Conservation (phyloP, 441 rosid genomes). For the Erodium texanum region DNA sequence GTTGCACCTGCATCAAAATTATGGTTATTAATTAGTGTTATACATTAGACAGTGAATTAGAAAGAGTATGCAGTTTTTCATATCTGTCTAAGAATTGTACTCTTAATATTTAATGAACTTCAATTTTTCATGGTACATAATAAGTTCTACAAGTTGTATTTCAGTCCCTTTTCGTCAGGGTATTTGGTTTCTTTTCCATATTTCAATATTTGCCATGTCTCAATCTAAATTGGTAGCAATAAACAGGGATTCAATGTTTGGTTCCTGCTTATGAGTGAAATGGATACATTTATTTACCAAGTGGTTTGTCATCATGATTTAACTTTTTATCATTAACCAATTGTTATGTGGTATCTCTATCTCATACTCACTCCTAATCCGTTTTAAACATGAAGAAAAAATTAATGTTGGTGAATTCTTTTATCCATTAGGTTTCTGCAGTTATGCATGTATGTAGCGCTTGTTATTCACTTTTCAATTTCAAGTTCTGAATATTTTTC, state of each 20-base stretch:
- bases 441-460: background rate
- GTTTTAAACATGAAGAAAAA: background rate
- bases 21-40: background rate
- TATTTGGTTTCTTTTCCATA: background rate
- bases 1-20: background rate
- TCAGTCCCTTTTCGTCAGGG: background rate
- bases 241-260: background rate
- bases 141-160: background rate
- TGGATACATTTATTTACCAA: background rate
- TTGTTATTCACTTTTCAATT: slow-evolving; percentile 9
- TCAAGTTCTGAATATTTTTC: slow-evolving; percentile 18
- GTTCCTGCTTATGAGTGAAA: background rate
- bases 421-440: background rate
- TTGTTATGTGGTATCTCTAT: background rate
- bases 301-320: background rate
- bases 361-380: background rate
- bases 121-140: background rate
- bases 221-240: background rate
- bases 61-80: background rate
- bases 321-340: background rate
- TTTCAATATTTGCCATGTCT: background rate
- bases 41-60: background rate
- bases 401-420: background rate
- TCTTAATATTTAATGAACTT: background rate
- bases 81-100: background rate